phyloP scores from a whole-genome alignment of 345 rosid species.

The Hibiscus tridactylites region DNA sequence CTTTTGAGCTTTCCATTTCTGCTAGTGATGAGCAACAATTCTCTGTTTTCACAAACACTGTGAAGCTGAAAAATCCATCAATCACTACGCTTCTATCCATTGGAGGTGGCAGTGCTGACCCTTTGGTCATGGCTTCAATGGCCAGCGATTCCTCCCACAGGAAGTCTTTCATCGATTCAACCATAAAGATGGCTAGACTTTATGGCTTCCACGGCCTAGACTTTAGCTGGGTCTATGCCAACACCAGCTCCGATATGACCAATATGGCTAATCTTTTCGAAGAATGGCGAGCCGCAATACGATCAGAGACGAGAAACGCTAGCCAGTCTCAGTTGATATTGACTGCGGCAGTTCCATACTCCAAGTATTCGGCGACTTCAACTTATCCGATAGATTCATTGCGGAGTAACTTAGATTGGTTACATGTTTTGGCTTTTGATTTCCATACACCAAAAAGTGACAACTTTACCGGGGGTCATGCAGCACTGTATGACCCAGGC shows the following conservation, averaged over 20 bases:
- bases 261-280: constrained; percentile 13
- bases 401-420: constrained; percentile 15
- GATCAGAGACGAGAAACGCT: background rate
- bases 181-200: constrained; percentile 12
- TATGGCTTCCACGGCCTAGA: constrained; percentile 24
- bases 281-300: constrained; percentile 20
- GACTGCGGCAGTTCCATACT: background rate
- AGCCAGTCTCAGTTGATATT: constrained; percentile 13
- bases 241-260: background rate
- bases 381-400: constrained; percentile 14
- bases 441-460: constrained; percentile 7
- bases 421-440: constrained; percentile 8
- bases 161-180: constrained; percentile 1
- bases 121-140: background rate
- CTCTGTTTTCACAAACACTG: background rate
- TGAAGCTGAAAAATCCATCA: constrained; percentile 18
- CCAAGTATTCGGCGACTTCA: background rate
- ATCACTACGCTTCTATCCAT: constrained; percentile 19
- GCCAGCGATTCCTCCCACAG: constrained; percentile 7
- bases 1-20: constrained; percentile 11
- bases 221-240: constrained; percentile 11
- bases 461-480: constrained; percentile 10
- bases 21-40: constrained; percentile 1
- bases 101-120: background rate
- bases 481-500: constrained; percentile 20